Base-by-base conservation (phyloP, 192 early-diverging fungal genomes). In the Coemansia nantahalensis region DNA sequence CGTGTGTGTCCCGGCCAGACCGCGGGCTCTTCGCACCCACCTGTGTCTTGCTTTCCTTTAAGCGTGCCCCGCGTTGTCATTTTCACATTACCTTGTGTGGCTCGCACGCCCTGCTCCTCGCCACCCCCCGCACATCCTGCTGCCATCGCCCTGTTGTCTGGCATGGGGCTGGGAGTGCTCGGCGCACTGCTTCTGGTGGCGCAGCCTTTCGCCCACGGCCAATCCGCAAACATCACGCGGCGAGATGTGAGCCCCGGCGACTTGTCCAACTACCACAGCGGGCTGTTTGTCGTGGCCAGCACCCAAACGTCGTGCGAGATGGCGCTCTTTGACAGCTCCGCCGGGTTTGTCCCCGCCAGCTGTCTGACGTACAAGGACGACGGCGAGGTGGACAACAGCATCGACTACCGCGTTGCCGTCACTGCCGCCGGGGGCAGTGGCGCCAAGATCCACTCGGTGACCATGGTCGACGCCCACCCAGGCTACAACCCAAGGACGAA, bases 261-360 rank as follows among this genome's bases (percentile, higher is more conserved):
- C 39, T 1, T 53, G 6, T 8, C 23, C 37, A 24, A 56, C 23
- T 62, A 40, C 42, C 62, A 59, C 2, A 55, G 70, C 17, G 62
- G 62, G 15, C 48, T 61, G 18, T 55, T 73, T 30, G 45, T 73
- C 8, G 54, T 65, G 6, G 45, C 42, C 26, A 52, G 46, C 24
- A 38, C 54, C 14, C 62, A 65, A 16, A 73, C 69, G 17, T 65
- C 69, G n/a, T 73, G 69, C 54, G 69, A 73, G 39, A 38, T 73
- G 42, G 69, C 58, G 11, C 49, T 73, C 13, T 52, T 73, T 24
- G 59, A 65, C 51, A 55, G 49, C 16, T 47, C 35, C 32, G 17
- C 48, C 0, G 69, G 45, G 13, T 61, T 62, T 45, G 35, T 60
- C 22, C 58, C 69, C 8, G 69, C 69, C 17, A 73, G 69, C 28